Conservation (phyloP, 2,329 filamentous ascomycete species). For the Harringtonia lauricola region DNA sequence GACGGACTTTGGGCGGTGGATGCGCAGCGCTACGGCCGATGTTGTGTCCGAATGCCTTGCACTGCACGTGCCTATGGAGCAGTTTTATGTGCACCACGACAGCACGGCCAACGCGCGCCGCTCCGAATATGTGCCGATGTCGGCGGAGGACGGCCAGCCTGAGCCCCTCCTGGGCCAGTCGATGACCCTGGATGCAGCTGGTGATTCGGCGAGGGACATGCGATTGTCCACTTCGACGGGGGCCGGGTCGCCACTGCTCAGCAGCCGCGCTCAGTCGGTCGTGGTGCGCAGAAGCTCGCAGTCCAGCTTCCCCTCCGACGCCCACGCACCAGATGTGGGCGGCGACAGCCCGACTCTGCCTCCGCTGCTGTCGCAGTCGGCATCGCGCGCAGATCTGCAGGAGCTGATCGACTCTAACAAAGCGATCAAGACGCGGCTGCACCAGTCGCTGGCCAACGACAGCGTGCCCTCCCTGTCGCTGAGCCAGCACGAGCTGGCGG, state of each 20-base stretch:
- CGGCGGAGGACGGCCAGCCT: not conserved
- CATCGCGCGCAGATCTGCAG: constrained; percentile 44
- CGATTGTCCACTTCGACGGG: constrained; percentile 27
- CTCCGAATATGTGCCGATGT: not conserved
- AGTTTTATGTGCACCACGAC: constrained; percentile 9
- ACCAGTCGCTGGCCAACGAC: constrained; percentile 45
- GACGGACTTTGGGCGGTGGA: constrained; percentile 64
- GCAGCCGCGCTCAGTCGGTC: constrained; percentile 24
- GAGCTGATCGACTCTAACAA: constrained; percentile 52
- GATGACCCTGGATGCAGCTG: not conserved
- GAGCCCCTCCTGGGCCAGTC: constrained; percentile 28
- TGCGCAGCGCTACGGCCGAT: constrained; percentile 69
- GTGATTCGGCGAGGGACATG: constrained; percentile 20
- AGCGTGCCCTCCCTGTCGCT: constrained; percentile 43
- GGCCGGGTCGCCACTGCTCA: constrained; percentile 6
- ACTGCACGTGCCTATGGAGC: constrained; percentile 34
- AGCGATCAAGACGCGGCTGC: constrained; percentile 41
- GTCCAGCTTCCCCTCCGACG: constrained; percentile 37
- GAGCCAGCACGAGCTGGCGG: constrained; percentile 35
- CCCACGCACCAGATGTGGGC: constrained; percentile 25
- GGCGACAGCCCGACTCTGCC: constrained; percentile 55
- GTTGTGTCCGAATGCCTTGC: constrained; percentile 71
- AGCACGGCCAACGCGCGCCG: not conserved
- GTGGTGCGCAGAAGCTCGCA: constrained; percentile 35
- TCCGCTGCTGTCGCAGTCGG: constrained; percentile 28